Base-by-base conservation (phyloP, 2,329 filamentous ascomycete species). In the Dactylellina sp. region DNA sequence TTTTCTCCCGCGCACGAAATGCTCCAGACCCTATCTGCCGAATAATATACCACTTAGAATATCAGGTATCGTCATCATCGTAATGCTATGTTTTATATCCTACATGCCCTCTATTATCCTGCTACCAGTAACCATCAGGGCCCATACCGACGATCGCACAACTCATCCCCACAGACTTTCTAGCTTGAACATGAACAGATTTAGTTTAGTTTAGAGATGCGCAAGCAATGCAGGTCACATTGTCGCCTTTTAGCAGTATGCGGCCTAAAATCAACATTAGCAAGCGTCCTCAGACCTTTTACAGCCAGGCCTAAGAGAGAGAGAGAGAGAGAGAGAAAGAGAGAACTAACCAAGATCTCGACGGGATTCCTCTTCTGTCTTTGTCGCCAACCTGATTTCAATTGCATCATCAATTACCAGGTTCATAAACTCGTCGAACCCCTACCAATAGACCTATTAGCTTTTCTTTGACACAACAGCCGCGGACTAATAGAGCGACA, bases 391-490 rank as follows among this genome's bases (percentile, higher is more conserved):
- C 81, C 89, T 91, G 47, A 99, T 93, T 83, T 98, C 94, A 66
- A 97, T 88, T 28, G 95, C 95, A 79, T 99, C 93, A 80, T 99
- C 95, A 77, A 97, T 87, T 40, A 98, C 95, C 55, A 99, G 85
- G 84, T 99, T 99, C 93, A 99, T 97, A 84, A 98, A 99, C 82
- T 99, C 95, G 81, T 99, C 95, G 78, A 99, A 99, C 12, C 95
- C 93, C 93, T 97, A 16, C 9, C 76, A 12, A 7, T 0, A 16
- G 7, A 55, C 35, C 7, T 1, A 20, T 64, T 65, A 53, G 59
- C 35, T 11, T 32, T n/a, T 16, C 22, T 40, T 4, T 18, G 22
- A 6, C 20, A 9, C 22, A 60, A 49, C 7, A 49, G 40, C 39
- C 60, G 37, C 18, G n/a, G 18, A 50, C n/a, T 25, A n/a, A 47